Percentiles rank a stretch among this genome's conserved stretches.
These are phyloP conservation scores for Pichia paraexigua DNA, from an alignment of 805 yeast species.

Conservation along the genomic window DNA sequence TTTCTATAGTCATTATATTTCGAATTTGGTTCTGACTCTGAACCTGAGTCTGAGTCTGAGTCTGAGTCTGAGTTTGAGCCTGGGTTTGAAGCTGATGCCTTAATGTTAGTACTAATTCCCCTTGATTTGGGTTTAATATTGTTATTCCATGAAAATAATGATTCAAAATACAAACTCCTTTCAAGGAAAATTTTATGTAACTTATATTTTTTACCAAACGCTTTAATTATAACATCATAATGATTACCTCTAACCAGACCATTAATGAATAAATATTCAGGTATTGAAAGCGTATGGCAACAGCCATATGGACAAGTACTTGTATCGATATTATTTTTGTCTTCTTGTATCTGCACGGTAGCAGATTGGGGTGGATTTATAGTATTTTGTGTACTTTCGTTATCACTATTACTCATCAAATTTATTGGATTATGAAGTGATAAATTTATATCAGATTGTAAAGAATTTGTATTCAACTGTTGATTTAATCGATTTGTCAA, in stretches of 20 bases:
- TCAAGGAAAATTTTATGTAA: conserved; percentile 40
- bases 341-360: neutral
- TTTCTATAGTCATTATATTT: neutral
- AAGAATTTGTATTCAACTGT: neutral
- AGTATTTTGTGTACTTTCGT: neutral
- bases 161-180: conserved; percentile 40
- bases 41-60: neutral
- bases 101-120: conserved; percentile 6
- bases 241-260: conserved; percentile 40
- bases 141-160: conserved; percentile 39
- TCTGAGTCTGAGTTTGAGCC: neutral
- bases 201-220: conserved; percentile 37
- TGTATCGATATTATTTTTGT: neutral
- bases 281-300: conserved; percentile 3
- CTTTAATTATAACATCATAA: conserved; percentile 40
- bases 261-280: conserved; percentile 11
- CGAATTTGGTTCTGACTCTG: neutral
- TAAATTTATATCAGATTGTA: neutral
- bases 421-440: neutral
- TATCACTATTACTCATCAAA: neutral
- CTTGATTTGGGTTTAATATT: conserved; percentile 8
- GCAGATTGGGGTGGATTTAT: neutral
- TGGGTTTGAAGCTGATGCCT: neutral
- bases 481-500: neutral
- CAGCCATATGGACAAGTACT: conserved; percentile 8